Evolutionary conservation across 2,329 filamentous ascomycete genomes (phyloP), one percentile per base, ranked within the genome.

Genomic region (Exophiala bonariae): DNA sequence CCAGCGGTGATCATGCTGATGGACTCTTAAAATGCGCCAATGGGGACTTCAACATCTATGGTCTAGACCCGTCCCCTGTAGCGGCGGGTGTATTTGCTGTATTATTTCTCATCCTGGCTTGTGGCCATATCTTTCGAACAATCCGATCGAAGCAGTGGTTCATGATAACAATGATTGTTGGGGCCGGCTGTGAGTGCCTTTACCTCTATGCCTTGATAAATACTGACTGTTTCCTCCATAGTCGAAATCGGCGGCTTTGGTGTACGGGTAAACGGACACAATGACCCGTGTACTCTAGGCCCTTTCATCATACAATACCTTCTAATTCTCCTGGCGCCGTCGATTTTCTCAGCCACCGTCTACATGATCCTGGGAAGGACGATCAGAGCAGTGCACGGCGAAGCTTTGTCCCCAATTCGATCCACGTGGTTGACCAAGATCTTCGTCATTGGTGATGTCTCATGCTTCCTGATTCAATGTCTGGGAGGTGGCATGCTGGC

Each of bases 361-460:
- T 75, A 75, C 59, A 74, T 76, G 69, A 62, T 68, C 7, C 61
- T 76, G 11, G 72, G 66, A 3, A 66, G 72, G 1, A 72, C 75
- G 66, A 66, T 74, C 14, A 56, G 72, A 54, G 7, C 44, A 11
- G 44, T 39, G 13, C 49, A 3, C 61, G 66, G 0, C 63, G 61
- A 10, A 57, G 59, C 3, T 4, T 59, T 73, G 13, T 62, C 67
- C 3, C 48, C 52, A 3, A 63, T 75, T 40, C 65, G 65, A 0
- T 66, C 70, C 2, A 54, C 60, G 2, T 58, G 60, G 2, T 49
- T 75, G 3, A 69, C 68, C 3, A 59, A 63, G 3, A 45, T 68
- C 1, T 75, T 75, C 16, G 69, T 76, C n/a, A 41, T 56, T 2
- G 63, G 74, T 1, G 71, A 75, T 37, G 56, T 75, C 1, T 34